phyloP scores from a whole-genome alignment of 1,284 basidiomycete species.

The Heterobasidion occidentale region DNA sequence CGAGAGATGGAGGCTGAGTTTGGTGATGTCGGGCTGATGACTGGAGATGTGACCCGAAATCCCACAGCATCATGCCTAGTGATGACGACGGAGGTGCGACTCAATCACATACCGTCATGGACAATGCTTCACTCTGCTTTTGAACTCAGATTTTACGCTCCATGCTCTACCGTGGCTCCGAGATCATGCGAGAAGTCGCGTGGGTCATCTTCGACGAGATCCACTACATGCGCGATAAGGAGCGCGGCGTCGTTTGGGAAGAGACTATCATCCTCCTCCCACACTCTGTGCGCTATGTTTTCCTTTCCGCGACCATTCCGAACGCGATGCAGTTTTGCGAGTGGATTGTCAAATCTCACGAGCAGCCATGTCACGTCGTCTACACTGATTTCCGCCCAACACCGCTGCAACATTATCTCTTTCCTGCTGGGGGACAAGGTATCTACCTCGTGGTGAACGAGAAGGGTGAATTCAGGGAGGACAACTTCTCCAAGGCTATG shows the following conservation, averaged over 20 bases:
- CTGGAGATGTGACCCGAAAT: slow-evolving; percentile 99
- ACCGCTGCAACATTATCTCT: slow-evolving; percentile 96
- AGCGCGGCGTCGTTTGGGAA: slow-evolving; percentile 84
- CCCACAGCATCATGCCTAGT: slow-evolving; percentile 95
- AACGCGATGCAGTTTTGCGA: slow-evolving; percentile 99
- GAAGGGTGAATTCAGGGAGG: slow-evolving; percentile 93
- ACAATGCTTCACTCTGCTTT: not conserved
- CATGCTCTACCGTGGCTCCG: slow-evolving; percentile 98
- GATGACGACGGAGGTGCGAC: slow-evolving; percentile 92
- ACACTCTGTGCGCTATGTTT: slow-evolving; percentile 94
- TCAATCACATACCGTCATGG: not conserved
- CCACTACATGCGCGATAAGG: slow-evolving; percentile 99
- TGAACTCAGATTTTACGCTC: slow-evolving; percentile 83
- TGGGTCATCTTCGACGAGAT: slow-evolving; percentile 99
- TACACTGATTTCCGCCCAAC: slow-evolving; percentile 99
- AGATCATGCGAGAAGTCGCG: slow-evolving; percentile 99
- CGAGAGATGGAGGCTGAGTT: slow-evolving; percentile 97
- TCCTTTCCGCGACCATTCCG: slow-evolving; percentile 99
- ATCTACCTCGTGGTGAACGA: slow-evolving; percentile 98
- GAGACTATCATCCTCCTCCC: slow-evolving; percentile 97
- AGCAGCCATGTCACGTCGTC: slow-evolving; percentile 98
- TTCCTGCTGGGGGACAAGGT: slow-evolving; percentile 93
- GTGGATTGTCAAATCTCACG: slow-evolving; percentile 97
- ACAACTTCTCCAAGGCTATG: slow-evolving; percentile 98
- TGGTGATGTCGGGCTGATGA: slow-evolving; percentile 98